Base-by-base conservation (phyloP, 148 eudicot species). In the Heliamphora exappendiculata region DNA sequence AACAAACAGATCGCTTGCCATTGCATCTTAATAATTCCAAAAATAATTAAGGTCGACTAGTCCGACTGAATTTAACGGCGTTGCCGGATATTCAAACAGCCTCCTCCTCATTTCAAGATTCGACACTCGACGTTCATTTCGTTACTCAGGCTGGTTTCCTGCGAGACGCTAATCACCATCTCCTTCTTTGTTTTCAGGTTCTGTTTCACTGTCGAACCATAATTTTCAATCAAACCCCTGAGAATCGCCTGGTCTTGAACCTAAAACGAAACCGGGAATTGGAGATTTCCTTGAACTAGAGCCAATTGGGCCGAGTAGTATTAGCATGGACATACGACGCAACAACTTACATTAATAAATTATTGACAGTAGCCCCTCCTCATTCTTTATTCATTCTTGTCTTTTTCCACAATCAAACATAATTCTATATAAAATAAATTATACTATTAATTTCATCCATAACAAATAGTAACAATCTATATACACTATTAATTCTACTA, bases 121-220 rank as follows among this genome's bases (percentile, higher is more conserved):
- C 5, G 93, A 85, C 22, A 86, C 79, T 85, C 91, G 74, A 83
- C 80, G 78, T 87, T 89, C 75, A 86, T 73, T 9, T 85, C 91
- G 75, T 79, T 84, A 71, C 87, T 82, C 34, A 85, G 50, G 2
- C 87, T 85, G 9, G 91, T 89, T 42, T 88, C 92, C 34, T 83
- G 89, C 0, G 96, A 85, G 36, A 76, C 82, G 60, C 85, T 89
- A 26, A 80, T 64, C 81, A 81, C 78, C 5, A 79, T 78, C 29
- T 49, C 80, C 28, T 42, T 75, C 79, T 87, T 86, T 65, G 81
- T 83, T 75, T 86, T 84, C 55, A 85, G 81, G 17, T 77, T 79
- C 78, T 83, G 88, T 70, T 83, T 79, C 79, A 79, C 63, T 69
- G 58, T 85, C 51, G 80, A 55, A 0, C 88, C 85, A 53, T 83